Conservation (phyloP, 345 rosid species). For the Populus alba region DNA sequence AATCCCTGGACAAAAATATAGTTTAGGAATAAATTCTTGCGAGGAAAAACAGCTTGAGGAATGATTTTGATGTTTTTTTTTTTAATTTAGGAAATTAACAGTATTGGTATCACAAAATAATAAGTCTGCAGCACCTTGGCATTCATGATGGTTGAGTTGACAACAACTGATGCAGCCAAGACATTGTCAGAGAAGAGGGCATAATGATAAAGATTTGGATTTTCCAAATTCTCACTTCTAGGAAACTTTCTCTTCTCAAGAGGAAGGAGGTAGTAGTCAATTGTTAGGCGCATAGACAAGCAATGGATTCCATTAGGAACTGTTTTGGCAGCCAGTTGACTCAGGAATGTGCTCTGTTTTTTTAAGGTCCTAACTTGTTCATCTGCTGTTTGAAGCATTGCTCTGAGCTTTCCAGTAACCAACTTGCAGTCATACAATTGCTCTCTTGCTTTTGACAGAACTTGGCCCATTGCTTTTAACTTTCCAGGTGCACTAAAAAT, state of each 20-base stretch:
- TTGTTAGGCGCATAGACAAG: slow-evolving; percentile 91
- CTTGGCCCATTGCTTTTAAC: slow-evolving; percentile 89
- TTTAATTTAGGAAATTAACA: neutral
- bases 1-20: neutral
- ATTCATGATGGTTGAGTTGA: slow-evolving; percentile 87
- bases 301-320: slow-evolving; percentile 97
- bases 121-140: slow-evolving; percentile 64
- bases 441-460: slow-evolving; percentile 72
- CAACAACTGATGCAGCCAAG: slow-evolving; percentile 99
- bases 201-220: slow-evolving; percentile 84
- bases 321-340: slow-evolving; percentile 99
- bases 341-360: slow-evolving; percentile 97
- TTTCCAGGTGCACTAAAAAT: slow-evolving; percentile 67
- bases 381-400: slow-evolving; percentile 95
- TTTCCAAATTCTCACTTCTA: slow-evolving; percentile 77
- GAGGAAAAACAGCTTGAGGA: neutral
- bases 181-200: slow-evolving; percentile 99
- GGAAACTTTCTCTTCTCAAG: slow-evolving; percentile 90
- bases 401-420: slow-evolving; percentile 95
- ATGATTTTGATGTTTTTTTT: neutral
- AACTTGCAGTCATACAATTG: slow-evolving; percentile 89
- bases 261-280: slow-evolving; percentile 85
- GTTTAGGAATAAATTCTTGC: neutral
- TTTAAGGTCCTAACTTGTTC: slow-evolving; percentile 97
- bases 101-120: neutral